Evolutionary conservation across 768 basidiomycete genomes (phyloP), one percentile per base, ranked within the genome.

Genomic region (Ramaria sp.): DNA sequence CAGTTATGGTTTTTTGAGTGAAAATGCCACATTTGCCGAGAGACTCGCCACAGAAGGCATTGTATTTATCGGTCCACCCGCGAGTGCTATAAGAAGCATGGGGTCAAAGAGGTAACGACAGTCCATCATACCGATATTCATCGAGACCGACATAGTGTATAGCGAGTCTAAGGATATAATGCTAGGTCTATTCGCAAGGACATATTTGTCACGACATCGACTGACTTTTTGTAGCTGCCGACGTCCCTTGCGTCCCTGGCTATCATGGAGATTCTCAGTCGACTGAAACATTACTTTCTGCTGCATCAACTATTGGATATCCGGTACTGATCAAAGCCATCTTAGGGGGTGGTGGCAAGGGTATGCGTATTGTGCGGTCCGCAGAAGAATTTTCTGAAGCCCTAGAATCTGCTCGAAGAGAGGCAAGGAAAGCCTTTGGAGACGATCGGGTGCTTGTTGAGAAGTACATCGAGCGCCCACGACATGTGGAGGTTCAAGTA

Each of bases 81-180:
- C 86, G 0, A 78, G 76, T 60, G 92, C 94, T 28, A 97, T 97
- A 58, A 70, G 85, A 13, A 88, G 85, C 62, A 97, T 96, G 94
- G 94, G 93, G 1, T 93, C 89, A 0, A 96, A 97, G 74, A 90
- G 91, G 87, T 88, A 42, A 51, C 8, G 18, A 22, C 10, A 22
- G 3, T 28, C 15, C n/a, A 22, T 22, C 36, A 41, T n/a, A 6
- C 8, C 13, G 16, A 18, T 7, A 41, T 18, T 3, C 8, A 9
- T 3, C 13, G 32, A 41, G 3, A 41, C 39, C 16, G 34, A 24
- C 10, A n/a, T 22, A 41, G 39, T n/a, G 41, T 20, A 7, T 55
- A 88, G 90, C 55, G 91, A 94, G 73, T 93, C 90, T 37, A 97
- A 97, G 72, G 92, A 88, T 56, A 95, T 95, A 63, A 94, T 95